A percentile compares a stretch with the other conserved stretches of the same genome.
Conservation (phyloP, 2,329 filamentous ascomycete genomes). For the Nemania sp. region DNA sequence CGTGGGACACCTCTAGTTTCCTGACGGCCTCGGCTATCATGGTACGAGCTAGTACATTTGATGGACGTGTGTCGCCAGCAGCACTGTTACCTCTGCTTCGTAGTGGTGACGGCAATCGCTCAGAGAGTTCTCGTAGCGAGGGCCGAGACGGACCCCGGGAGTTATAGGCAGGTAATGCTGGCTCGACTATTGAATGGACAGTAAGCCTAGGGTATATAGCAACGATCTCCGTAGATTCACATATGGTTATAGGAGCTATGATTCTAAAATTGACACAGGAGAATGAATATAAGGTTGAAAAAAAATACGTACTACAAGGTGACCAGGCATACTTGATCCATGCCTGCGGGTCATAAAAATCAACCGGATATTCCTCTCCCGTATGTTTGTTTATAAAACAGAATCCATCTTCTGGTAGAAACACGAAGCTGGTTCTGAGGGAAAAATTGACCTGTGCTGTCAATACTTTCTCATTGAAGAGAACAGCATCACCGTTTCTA, state of each 20-base stretch:
- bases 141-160: conserved; percentile 55
- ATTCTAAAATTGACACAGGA: neutral
- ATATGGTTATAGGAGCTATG: neutral
- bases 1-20: conserved; percentile 50
- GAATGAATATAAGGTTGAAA: neutral
- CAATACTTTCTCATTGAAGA: conserved; percentile 88
- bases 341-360: conserved; percentile 83
- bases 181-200: conserved; percentile 56
- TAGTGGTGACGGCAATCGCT: conserved; percentile 58
- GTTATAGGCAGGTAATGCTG: conserved; percentile 70
- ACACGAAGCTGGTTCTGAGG: conserved; percentile 84
- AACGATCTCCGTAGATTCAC: neutral
- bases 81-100: conserved; percentile 59
- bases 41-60: conserved; percentile 40
- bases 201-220: neutral
- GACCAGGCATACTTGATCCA: conserved; percentile 85
- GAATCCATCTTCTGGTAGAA: conserved; percentile 86
- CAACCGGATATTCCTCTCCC: conserved; percentile 81
- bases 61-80: conserved; percentile 44
- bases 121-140: conserved; percentile 62
- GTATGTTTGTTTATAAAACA: conserved; percentile 89
- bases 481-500: conserved; percentile 90
- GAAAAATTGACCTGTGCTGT: conserved; percentile 95
- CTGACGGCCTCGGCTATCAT: conserved; percentile 46
- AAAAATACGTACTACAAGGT: conserved; percentile 67